Base-by-base conservation (phyloP, 306 rosid species). In the Glycine latifolia region DNA sequence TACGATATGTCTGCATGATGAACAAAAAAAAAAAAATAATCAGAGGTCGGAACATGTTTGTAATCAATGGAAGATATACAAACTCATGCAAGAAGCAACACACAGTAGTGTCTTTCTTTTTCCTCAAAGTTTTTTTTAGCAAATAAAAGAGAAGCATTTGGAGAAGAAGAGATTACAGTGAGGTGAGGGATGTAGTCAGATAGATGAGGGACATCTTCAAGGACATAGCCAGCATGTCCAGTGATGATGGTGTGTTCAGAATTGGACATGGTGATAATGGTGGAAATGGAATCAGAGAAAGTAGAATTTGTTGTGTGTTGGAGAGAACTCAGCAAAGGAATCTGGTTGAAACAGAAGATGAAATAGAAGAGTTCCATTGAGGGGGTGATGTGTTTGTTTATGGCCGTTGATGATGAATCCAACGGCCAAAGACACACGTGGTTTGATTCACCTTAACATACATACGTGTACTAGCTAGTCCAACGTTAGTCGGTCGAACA, bases 181-280 rank as follows among this genome's bases (percentile, higher is more conserved):
- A 90, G 93, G 72, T 86, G 67, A 17, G 91, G 88, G 76, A 90
- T 85, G 59, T 89, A 90, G 80, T 92, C 91, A n/a, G 87, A 41
- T 14, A 92, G 83, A 75, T 90, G 97, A 77, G 97, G 97, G 71
- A 90, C 91, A 71, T 92, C 97, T 49, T 92, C 90, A 12, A 92
- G 95, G 5, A 90, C 81, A 59, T 85, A 92, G 73, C 91, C 93
- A 37, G 78, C 79, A 56, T 0, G 14, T 1, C 16, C 14, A 26
- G 74, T 52, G 73, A 17, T 52, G 81, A 26, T 44, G 9, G 60
- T 76, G 48, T 11, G 14, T 8, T 59, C 26, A 75, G 70, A 76
- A 76, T 76, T 41, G 26, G 37, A 26, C 73, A 77, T 67, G 15
- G 4, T 39, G 39, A 43, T 39, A 17, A 78, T 80, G 10, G 4